Evolutionary conservation across 2,329 filamentous ascomycete species (phyloP).

Genomic region (Leptosphaerulina australis): DNA sequence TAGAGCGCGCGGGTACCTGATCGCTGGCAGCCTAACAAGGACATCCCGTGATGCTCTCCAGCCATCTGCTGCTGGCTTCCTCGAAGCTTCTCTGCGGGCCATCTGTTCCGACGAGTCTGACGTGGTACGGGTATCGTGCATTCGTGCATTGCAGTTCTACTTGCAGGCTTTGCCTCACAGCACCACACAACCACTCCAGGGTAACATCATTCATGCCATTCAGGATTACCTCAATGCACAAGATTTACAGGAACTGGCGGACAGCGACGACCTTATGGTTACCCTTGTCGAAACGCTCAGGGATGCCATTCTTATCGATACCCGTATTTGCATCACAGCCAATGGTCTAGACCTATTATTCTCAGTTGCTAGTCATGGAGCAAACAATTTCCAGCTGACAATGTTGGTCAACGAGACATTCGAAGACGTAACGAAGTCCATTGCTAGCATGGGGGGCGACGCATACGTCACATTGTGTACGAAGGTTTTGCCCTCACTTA

Average conservation of each 20-base stretch:
- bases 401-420: conserved; percentile 89
- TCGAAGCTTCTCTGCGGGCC: conserved; percentile 75
- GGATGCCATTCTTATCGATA: conserved; percentile 80
- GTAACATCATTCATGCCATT: conserved; percentile 64
- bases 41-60: conserved; percentile 64
- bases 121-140: conserved; percentile 88
- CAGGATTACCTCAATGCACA: conserved; percentile 77
- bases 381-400: conserved; percentile 87
- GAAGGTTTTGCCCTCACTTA: conserved; percentile 86
- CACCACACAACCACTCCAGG: conserved; percentile 64
- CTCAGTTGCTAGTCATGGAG: conserved; percentile 83
- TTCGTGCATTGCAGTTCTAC: conserved; percentile 80
- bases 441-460: conserved; percentile 68
- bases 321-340: conserved; percentile 73
- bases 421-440: conserved; percentile 77
- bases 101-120: conserved; percentile 79
- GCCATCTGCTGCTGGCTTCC: conserved; percentile 64
- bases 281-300: conserved; percentile 86
- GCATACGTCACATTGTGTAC: conserved; percentile 79
- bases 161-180: conserved; percentile 60
- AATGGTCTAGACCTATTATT: conserved; percentile 85
- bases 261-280: conserved; percentile 90
- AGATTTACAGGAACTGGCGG: conserved; percentile 81
- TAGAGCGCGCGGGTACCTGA: conserved; percentile 83
- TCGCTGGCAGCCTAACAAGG: conserved; percentile 78